Conservation (phyloP, 116 monocot species). For the Zostera marina region DNA sequence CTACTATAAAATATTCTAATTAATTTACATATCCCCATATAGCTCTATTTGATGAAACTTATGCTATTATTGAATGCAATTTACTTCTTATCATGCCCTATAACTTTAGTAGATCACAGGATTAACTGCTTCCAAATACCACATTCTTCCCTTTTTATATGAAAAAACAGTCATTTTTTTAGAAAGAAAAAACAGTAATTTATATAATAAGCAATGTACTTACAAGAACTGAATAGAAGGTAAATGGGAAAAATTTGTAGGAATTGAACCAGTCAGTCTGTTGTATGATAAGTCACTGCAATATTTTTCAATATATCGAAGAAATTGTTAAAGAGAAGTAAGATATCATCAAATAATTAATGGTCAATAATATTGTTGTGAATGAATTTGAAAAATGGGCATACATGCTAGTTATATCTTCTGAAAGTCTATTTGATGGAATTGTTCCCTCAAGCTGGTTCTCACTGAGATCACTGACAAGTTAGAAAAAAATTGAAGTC, state of each 20-base stretch:
- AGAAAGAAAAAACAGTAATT: background rate
- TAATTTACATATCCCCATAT: too few relatives aligned
- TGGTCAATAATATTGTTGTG: background rate
- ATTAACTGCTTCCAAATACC: too few relatives aligned
- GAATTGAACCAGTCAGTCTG: constrained; percentile 61
- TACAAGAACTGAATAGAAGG: constrained; percentile 77
- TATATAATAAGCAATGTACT: too few relatives aligned
- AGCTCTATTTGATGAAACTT: too few relatives aligned
- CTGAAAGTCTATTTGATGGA: constrained; percentile 43
- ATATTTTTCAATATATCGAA: background rate
- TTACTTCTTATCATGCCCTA: too few relatives aligned
- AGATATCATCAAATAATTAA: background rate
- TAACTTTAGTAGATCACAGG: too few relatives aligned
- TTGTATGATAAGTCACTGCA: constrained; percentile 85
- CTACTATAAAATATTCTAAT: too few relatives aligned
- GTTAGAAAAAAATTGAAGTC: background rate
- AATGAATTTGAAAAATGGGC: constrained; percentile 2
- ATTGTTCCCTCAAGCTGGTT: constrained; percentile 62
- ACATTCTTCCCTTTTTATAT: too few relatives aligned
- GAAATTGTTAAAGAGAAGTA: background rate
- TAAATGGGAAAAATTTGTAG: constrained; percentile 59
- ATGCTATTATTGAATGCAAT: too few relatives aligned
- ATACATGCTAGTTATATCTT: constrained; percentile 75
- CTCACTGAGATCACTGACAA: constrained; percentile 78
- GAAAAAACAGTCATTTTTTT: too few relatives aligned